These are phyloP conservation scores for Globisporangium echinulatum DNA, from an alignment of 352 stramenopile genomes.

Conservation along the genomic window DNA sequence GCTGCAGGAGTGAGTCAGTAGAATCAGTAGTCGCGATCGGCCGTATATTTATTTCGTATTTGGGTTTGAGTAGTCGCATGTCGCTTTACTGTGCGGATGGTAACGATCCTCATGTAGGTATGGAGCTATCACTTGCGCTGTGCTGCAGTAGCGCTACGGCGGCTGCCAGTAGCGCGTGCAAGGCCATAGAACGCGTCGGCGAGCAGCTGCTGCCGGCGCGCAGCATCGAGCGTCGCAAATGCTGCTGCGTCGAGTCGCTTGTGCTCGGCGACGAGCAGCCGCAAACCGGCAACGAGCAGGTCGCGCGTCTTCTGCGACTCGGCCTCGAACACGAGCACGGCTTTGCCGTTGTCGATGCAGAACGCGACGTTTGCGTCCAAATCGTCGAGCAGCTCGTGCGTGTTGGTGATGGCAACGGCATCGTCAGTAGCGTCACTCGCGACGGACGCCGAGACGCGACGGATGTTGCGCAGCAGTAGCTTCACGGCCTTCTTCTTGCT, in stretches of 20 bases:
- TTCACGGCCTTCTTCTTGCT: constrained; percentile 48
- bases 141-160: neutral
- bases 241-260: constrained; percentile 35
- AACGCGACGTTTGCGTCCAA: constrained; percentile 32
- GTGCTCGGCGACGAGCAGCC: constrained; percentile 53
- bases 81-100: no score
- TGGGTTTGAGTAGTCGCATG: no score
- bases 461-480: constrained; percentile 52
- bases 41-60: constrained; percentile 9
- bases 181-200: neutral
- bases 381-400: constrained; percentile 5
- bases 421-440: constrained; percentile 10
- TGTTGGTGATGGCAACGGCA: neutral
- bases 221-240: constrained; percentile 21
- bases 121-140: constrained; percentile 2
- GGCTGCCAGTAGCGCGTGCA: neutral
- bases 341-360: constrained; percentile 56
- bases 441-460: constrained; percentile 28
- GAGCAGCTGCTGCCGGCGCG: constrained; percentile 14
- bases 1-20: neutral
- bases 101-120: neutral
- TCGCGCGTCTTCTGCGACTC: constrained; percentile 63
- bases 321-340: constrained; percentile 48
- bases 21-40: constrained; percentile 4
- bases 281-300: constrained; percentile 54